phyloP scores from a whole-genome alignment of 73 alveolate genomes.

The Tetrahymena malaccensis region DNA sequence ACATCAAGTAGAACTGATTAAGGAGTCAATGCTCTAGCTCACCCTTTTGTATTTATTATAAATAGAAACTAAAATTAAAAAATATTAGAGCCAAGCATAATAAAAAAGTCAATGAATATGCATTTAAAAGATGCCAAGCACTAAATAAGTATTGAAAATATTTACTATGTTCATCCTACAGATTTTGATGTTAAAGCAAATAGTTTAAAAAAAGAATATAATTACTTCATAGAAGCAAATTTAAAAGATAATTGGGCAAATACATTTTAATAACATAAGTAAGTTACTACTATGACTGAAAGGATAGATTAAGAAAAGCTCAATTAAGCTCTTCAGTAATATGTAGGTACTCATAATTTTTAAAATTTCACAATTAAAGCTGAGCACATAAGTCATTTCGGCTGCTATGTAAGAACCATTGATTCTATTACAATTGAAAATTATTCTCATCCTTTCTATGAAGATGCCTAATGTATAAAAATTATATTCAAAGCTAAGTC shows the following conservation, averaged over 20 bases:
- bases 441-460: neutral
- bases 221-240: neutral
- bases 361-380: neutral
- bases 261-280: neutral
- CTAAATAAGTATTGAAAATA: neutral
- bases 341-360: neutral
- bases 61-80: neutral
- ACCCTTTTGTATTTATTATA: neutral
- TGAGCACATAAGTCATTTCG: neutral
- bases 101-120: neutral
- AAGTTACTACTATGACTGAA: neutral
- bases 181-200: neutral
- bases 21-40: neutral
- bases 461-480: neutral
- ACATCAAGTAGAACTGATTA: neutral
- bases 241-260: neutral
- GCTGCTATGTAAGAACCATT: neutral
- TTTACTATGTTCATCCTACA: neutral
- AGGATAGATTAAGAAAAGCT: neutral
- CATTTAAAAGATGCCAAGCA: neutral
- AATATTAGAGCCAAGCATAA: neutral
- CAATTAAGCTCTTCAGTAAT: neutral
- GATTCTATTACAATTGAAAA: neutral
- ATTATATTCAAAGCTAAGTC: neutral
- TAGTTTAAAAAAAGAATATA: neutral